phyloP scores from a whole-genome alignment of 1,284 basidiomycete species.

The Moniliophthora roreri region DNA sequence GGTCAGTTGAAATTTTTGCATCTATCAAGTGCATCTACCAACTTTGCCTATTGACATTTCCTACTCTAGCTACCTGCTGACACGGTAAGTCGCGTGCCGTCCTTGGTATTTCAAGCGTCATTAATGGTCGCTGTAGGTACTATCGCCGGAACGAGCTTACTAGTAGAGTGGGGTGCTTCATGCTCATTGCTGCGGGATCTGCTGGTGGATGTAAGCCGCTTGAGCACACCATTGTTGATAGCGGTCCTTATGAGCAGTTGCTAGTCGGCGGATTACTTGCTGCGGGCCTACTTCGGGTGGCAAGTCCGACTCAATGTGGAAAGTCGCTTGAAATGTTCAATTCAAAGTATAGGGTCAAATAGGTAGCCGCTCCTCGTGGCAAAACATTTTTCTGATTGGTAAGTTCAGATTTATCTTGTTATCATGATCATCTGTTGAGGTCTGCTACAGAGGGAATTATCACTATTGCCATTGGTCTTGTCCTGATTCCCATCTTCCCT shows the following conservation, averaged over 20 bases:
- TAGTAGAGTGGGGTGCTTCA: constrained; percentile 19
- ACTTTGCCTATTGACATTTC: neutral
- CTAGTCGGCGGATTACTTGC: constrained; percentile 21
- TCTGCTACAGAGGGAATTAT: constrained; percentile 8
- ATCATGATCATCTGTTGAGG: too few species aligned
- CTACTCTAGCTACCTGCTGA: neutral
- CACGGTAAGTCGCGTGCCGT: constrained; percentile 7
- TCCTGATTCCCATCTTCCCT: constrained; percentile 9
- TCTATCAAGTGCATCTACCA: neutral
- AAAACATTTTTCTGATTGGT: constrained; percentile 25
- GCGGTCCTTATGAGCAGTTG: neutral
- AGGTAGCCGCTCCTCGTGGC: constrained; percentile 20
- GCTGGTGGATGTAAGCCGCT: constrained; percentile 21
- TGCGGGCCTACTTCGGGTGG: constrained; percentile 18
- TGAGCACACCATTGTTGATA: too few species aligned
- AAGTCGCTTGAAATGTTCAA: too few species aligned
- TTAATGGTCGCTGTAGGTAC: constrained; percentile 2
- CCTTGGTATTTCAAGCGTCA: too few species aligned
- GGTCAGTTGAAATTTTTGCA: constrained; percentile 5
- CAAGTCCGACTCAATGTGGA: too few species aligned
- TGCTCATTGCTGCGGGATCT: constrained; percentile 16
- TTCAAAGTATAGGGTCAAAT: constrained; percentile 10
- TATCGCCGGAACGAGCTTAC: constrained; percentile 21
- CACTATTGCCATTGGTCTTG: constrained; percentile 10
- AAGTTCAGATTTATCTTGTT: too few species aligned